Evolutionary conservation across 768 basidiomycete genomes (phyloP).

Genomic region (Suillus subluteus): DNA sequence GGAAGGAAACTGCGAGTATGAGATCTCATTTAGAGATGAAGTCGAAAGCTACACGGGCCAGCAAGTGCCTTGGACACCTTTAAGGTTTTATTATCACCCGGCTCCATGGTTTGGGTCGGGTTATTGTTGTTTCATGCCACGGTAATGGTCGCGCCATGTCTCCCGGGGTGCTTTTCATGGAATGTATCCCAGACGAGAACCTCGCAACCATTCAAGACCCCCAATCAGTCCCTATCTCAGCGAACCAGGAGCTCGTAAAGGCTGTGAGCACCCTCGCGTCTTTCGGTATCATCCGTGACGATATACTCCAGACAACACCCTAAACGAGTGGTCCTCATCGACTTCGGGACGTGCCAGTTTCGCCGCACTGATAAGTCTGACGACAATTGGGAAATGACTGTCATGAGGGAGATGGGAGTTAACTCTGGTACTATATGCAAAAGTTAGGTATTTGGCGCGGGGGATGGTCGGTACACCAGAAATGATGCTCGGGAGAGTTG

Average conservation of each 20-base stretch:
- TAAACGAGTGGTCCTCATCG: neutral
- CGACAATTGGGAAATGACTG: neutral
- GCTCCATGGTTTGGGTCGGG: slow-evolving; percentile 1
- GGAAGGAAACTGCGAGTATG: neutral
- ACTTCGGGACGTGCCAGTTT: neutral
- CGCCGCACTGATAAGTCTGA: neutral
- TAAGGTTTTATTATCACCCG: neutral
- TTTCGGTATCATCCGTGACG: neutral
- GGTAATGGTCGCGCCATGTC: neutral
- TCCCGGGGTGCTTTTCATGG: slow-evolving; percentile 5
- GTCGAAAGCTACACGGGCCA: too few relatives aligned
- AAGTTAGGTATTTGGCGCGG: neutral
- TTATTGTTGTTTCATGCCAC: neutral
- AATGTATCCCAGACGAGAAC: slow-evolving; percentile 1
- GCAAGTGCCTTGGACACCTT: neutral
- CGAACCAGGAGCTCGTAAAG: too few relatives aligned
- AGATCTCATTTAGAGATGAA: neutral
- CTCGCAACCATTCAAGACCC: neutral
- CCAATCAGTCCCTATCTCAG: too few relatives aligned
- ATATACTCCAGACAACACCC: neutral
- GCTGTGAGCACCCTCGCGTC: neutral
- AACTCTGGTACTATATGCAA: neutral
- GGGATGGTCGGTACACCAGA: too few relatives aligned
- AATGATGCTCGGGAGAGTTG: neutral
- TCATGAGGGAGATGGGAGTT: too few relatives aligned